phyloP scores from a whole-genome alignment of 352 stramenopile species.

The Globisporangium okanoganense region DNA sequence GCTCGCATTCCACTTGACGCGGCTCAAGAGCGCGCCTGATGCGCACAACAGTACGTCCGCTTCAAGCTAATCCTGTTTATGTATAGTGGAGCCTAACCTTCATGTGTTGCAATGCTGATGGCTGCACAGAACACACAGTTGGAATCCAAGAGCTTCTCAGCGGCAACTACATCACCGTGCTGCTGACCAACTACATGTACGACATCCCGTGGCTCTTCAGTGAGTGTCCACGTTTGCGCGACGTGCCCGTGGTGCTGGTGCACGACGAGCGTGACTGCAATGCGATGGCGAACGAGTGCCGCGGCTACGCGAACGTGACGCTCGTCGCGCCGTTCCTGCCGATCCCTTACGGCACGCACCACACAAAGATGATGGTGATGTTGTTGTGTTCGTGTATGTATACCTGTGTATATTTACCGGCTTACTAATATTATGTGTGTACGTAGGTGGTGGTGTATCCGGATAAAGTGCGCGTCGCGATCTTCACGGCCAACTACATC shows the following conservation, averaged over 20 bases:
- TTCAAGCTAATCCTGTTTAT: background rate
- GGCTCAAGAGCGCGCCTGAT: constrained; percentile 25
- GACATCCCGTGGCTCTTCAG: constrained; percentile 72
- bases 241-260: constrained; percentile 72
- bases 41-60: constrained; percentile 43
- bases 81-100: background rate
- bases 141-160: constrained; percentile 44
- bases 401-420: background rate
- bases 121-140: constrained; percentile 30
- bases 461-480: constrained; percentile 63
- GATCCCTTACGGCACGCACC: constrained; percentile 83
- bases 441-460: constrained; percentile 49
- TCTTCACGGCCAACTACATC: constrained; percentile 87
- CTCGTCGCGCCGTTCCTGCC: constrained; percentile 61
- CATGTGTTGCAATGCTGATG: background rate
- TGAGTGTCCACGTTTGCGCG: constrained; percentile 47
- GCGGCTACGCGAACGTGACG: constrained; percentile 54
- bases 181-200: constrained; percentile 86
- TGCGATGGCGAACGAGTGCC: constrained; percentile 54
- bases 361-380: constrained; percentile 78
- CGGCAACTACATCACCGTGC: constrained; percentile 51
- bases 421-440: background rate
- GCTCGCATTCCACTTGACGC: constrained; percentile 33
- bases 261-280: constrained; percentile 64
- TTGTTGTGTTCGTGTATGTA: background rate